phyloP scores from a whole-genome alignment of 495 filamentous ascomycete genomes.

The Hypoxylon lienhwacheense region DNA sequence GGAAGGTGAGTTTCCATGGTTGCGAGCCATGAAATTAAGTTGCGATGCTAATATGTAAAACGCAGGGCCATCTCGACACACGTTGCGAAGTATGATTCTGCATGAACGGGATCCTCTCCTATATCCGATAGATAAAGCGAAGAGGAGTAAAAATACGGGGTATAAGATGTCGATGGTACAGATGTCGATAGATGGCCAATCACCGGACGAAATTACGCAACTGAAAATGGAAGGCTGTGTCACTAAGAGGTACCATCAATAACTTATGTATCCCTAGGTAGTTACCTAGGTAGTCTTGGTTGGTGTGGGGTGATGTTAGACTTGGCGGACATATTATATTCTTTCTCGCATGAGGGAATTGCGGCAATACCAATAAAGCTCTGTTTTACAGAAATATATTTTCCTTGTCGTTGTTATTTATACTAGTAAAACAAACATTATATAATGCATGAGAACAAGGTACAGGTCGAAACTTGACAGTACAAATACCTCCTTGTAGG shows the following conservation, averaged over 20 bases:
- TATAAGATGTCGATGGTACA: neutral
- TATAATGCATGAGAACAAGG: too few species aligned
- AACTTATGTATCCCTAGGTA: neutral
- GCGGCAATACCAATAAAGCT: slow-evolving; percentile 23
- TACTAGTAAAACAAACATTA: too few species aligned
- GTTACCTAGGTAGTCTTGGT: neutral
- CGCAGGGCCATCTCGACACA: slow-evolving; percentile 30
- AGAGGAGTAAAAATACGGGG: slow-evolving; percentile 5
- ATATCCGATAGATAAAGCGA: slow-evolving; percentile 9
- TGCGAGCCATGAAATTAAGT: neutral
- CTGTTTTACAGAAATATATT: slow-evolving; percentile 1
- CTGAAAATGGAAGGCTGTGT: slow-evolving; percentile 10
- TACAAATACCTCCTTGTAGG: too few species aligned
- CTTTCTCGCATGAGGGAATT: neutral
- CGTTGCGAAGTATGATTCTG: slow-evolving; percentile 22
- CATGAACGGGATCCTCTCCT: slow-evolving; percentile 5
- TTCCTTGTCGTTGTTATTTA: neutral
- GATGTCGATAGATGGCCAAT: neutral
- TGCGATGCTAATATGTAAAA: slow-evolving; percentile 11
- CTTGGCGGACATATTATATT: slow-evolving; percentile 5
- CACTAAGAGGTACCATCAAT: slow-evolving; percentile 25
- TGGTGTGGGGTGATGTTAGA: slow-evolving; percentile 6
- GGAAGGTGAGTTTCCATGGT: slow-evolving; percentile 66
- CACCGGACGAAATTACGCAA: slow-evolving; percentile 8
- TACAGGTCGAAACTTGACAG: neutral